Conservation (phyloP, 73 alveolate species). For the Paramecium tetraurelia region DNA sequence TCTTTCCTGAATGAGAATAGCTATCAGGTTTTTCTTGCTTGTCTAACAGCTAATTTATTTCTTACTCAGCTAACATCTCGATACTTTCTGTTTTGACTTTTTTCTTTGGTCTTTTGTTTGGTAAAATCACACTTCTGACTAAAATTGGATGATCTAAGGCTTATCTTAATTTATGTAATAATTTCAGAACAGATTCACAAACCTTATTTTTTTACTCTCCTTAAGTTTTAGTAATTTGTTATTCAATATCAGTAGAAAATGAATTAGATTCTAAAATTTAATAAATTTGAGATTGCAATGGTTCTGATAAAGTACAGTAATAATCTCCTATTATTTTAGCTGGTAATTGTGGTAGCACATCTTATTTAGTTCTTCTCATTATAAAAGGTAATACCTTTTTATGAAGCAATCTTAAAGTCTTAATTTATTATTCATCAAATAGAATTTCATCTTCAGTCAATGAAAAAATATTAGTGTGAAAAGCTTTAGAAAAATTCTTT, state of each 20-base stretch:
- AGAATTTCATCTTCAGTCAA: conserved; percentile 82
- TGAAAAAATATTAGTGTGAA: conserved; percentile 70
- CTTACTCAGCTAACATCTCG: conserved; percentile 70
- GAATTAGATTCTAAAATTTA: conserved; percentile 59
- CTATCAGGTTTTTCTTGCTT: conserved; percentile 2
- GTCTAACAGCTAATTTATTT: conserved; percentile 63
- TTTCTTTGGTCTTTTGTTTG: conserved; percentile 28
- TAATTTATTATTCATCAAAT: conserved; percentile 82
- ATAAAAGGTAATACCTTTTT: conserved; percentile 94
- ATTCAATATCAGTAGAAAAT: conserved; percentile 29
- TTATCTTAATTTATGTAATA: conserved; percentile 47
- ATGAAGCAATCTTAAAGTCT: conserved; percentile 81
- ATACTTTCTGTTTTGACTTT: conserved; percentile 66
- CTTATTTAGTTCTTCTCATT: conserved; percentile 94
- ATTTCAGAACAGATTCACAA: conserved; percentile 58
- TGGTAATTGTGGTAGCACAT: conserved; percentile 93
- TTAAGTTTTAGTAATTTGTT: conserved; percentile 32
- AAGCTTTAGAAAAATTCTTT: conserved; percentile 85
- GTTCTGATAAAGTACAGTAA: conserved; percentile 79
- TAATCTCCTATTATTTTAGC: conserved; percentile 95
- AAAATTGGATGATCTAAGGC: conserved; percentile 64
- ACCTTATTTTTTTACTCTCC: conserved; percentile 54
- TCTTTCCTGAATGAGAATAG: conserved; percentile 49
- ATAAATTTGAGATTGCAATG: conserved; percentile 73
- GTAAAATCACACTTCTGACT: background rate